Conservation (phyloP, 2,329 filamentous ascomycete genomes). For the Penicillium vulpinum region DNA sequence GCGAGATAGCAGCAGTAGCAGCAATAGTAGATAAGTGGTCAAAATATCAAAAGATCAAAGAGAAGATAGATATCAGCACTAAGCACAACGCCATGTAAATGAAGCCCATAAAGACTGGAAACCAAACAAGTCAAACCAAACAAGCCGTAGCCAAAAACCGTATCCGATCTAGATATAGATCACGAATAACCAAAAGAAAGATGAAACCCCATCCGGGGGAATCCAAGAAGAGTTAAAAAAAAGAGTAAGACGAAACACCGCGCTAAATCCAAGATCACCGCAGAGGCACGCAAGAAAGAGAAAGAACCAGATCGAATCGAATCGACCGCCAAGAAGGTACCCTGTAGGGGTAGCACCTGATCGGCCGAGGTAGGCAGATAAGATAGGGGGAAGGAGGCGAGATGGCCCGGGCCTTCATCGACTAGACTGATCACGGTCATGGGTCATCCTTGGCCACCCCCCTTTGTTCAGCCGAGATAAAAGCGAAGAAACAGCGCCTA, state of each 20-base stretch:
- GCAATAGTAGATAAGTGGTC: neutral
- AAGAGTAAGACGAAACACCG: conserved; percentile 28
- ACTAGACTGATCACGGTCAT: neutral
- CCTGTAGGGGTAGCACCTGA: neutral
- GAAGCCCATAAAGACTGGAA: neutral
- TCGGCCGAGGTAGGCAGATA: neutral
- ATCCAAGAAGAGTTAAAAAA: neutral
- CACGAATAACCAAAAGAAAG: conserved; percentile 10
- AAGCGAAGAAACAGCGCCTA: neutral
- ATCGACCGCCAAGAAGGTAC: neutral
- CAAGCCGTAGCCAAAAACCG: conserved; percentile 16
- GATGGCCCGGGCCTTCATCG: neutral
- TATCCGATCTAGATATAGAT: conserved; percentile 10
- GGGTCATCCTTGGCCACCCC: neutral
- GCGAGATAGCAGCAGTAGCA: conserved; percentile 4
- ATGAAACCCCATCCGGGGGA: neutral
- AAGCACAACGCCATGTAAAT: conserved; percentile 32
- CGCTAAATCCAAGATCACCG: conserved; percentile 31
- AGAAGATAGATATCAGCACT: conserved; percentile 18
- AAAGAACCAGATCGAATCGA: neutral
- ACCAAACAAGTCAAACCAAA: neutral
- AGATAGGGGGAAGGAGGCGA: neutral
- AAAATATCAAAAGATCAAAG: neutral
- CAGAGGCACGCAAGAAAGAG: conserved; percentile 19
- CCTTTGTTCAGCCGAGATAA: neutral